Conservation (phyloP, 805 yeast genomes). For the Barnettozyma californica region DNA sequence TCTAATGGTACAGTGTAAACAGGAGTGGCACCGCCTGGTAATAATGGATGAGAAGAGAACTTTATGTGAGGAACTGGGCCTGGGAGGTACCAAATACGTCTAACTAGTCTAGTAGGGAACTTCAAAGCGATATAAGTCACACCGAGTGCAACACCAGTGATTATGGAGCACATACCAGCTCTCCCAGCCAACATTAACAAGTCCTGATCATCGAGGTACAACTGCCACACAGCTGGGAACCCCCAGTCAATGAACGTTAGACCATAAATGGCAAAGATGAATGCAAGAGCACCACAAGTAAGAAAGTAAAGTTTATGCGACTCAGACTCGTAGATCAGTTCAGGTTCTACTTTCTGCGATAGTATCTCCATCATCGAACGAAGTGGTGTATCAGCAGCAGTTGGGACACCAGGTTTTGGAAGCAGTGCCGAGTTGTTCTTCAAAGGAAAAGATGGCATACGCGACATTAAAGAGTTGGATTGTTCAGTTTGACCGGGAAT, state of each 20-base stretch:
- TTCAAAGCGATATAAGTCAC: slow-evolving; percentile 32
- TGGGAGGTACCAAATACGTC: slow-evolving; percentile 76
- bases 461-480: slow-evolving; percentile 41
- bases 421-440: slow-evolving; percentile 64
- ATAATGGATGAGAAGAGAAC: slow-evolving; percentile 68
- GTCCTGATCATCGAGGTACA: slow-evolving; percentile 49
- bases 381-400: slow-evolving; percentile 41
- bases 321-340: slow-evolving; percentile 76
- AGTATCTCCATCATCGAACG: slow-evolving; percentile 57
- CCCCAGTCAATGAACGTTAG: slow-evolving; percentile 55
- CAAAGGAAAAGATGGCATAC: slow-evolving; percentile 64
- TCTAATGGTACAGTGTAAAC: slow-evolving; percentile 61
- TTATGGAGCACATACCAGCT: slow-evolving; percentile 35
- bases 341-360: slow-evolving; percentile 53
- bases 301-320: slow-evolving; percentile 75
- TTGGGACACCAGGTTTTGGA: slow-evolving; percentile 76
- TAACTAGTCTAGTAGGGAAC: slow-evolving; percentile 64
- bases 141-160: slow-evolving; percentile 34
- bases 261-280: slow-evolving; percentile 66
- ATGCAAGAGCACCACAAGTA: slow-evolving; percentile 60
- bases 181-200: slow-evolving; percentile 30
- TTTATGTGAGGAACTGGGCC: slow-evolving; percentile 46
- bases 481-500: slow-evolving; percentile 26
- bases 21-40: slow-evolving; percentile 72
- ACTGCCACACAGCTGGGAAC: slow-evolving; percentile 42